phyloP scores from a whole-genome alignment of 83 land plant species.

The Thuja plicata region DNA sequence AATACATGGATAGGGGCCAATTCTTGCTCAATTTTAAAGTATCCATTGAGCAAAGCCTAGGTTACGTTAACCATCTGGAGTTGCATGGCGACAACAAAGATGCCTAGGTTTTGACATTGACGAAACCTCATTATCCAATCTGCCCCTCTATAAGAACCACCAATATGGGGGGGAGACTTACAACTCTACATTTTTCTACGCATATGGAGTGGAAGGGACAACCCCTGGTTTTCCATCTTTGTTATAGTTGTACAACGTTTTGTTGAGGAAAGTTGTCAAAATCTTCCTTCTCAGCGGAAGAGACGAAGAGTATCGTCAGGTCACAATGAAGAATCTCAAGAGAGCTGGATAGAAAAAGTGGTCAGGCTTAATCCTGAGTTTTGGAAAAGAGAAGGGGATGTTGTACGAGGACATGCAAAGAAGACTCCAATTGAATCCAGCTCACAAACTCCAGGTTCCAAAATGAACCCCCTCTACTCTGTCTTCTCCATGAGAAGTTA shows the following conservation, averaged over 20 bases:
- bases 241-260: slow-evolving; percentile 15
- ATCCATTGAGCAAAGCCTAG: background rate
- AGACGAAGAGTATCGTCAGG: background rate
- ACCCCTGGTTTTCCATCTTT: slow-evolving; percentile 25
- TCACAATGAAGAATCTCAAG: background rate
- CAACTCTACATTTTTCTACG: background rate
- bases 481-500: no score
- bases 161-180: slow-evolving; percentile 29
- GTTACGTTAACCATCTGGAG: background rate
- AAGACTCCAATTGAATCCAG: no score
- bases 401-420: no score
- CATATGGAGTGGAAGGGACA: slow-evolving; percentile 21
- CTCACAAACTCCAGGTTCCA: no score
- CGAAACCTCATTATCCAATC: slow-evolving; percentile 67
- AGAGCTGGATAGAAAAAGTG: background rate
- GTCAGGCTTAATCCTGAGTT: background rate
- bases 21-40: background rate
- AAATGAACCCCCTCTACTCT: no score
- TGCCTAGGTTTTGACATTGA: slow-evolving; percentile 66
- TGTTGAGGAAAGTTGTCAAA: slow-evolving; percentile 15
- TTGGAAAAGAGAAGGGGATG: no score
- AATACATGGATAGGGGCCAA: background rate
- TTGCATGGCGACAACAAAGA: slow-evolving; percentile 40
- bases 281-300: slow-evolving; percentile 30
- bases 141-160: slow-evolving; percentile 42